A percentile compares a stretch with the other conserved stretches of the same genome.
These are phyloP conservation scores for Yueomyces sinensis DNA, from an alignment of 805 yeast genomes.

Conservation along the genomic window DNA sequence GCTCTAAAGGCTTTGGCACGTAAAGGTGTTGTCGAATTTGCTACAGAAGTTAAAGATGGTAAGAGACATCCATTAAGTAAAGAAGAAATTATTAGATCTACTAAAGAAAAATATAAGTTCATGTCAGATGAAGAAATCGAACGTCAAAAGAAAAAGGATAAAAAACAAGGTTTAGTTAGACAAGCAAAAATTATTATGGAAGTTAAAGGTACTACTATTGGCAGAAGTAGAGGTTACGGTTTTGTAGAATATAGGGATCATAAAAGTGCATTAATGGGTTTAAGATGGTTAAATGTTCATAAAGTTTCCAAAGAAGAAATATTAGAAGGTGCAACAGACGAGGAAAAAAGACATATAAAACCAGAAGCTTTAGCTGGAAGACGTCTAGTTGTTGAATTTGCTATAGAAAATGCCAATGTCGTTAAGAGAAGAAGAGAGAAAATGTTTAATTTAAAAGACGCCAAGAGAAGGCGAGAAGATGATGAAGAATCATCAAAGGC, in stretches of 20 bases:
- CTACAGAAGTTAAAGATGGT: slow-evolving; percentile 67
- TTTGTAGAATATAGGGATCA: slow-evolving; percentile 90
- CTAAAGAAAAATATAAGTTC: slow-evolving; percentile 42
- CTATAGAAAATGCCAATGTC: slow-evolving; percentile 89
- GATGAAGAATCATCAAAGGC: slow-evolving; percentile 14
- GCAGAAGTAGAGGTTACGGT: slow-evolving; percentile 95
- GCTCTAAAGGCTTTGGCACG: slow-evolving; percentile 86
- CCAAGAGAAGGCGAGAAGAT: slow-evolving; percentile 17
- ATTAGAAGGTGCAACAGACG: slow-evolving; percentile 53
- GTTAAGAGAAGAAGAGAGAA: slow-evolving; percentile 79
- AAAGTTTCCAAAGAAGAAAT: slow-evolving; percentile 64
- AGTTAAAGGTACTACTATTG: slow-evolving; percentile 71
- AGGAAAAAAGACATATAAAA: slow-evolving; percentile 44
- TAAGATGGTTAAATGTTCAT: slow-evolving; percentile 94
- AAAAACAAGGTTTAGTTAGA: slow-evolving; percentile 79
- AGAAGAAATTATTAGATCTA: slow-evolving; percentile 78
- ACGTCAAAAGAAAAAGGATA: slow-evolving; percentile 38
- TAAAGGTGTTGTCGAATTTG: slow-evolving; percentile 88
- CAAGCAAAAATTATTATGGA: slow-evolving; percentile 92
- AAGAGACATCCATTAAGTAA: slow-evolving; percentile 74
- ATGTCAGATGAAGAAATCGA: slow-evolving; percentile 27
- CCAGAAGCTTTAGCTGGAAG: slow-evolving; percentile 48
- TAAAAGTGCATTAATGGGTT: slow-evolving; percentile 84
- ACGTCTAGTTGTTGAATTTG: slow-evolving; percentile 85
- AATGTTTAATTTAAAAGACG: slow-evolving; percentile 29